Base-by-base conservation (phyloP, 2,329 filamentous ascomycete species). In the Arthroderma uncinatum region DNA sequence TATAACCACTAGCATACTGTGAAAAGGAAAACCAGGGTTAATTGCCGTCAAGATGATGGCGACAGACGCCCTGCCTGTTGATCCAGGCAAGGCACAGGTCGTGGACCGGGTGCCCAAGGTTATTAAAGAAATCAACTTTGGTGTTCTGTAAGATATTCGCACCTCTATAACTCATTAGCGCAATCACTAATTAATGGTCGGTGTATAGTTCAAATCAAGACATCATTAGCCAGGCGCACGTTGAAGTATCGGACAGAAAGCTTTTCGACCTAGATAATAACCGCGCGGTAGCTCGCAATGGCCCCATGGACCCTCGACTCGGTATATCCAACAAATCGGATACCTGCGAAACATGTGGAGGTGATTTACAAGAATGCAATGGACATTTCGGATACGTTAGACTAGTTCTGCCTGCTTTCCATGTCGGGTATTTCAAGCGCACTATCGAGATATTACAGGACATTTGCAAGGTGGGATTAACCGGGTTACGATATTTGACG, bases 311-410 rank as follows among this genome's bases (percentile, higher is more conserved):
- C 72, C 80, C 82, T 61, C 87, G 87, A 68, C 82, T 98, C 76
- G 91, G 91, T 62, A 93, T 89, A 2, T 95, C 91, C 14, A 89
- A 83, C 69, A 97, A 97, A 73, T 80, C 76, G 2, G 87, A 82
- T 23, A 79, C 77, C 59, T 98, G 93, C 70, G 77, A 82, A 44
- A 97, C 93, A 12, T 98, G 93, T 69, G 83, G 87, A 52, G 83
- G 91, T 67, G 80, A 83, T 14, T 77, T 97, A 30, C 82, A 89
- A 65, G 83, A 86, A 62, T 98, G 93, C 72, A 93, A 89, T 64
- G 93, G 93, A 10, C 93, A 98, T 72, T 98, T 97, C 67, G 93
- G 93, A 50, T 86, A 96, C 72, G 87, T 98, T 65, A 84, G 88
- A 66, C 81, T 98, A 12, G 89, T 92, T 1, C 78, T 98, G 54